Base-by-base conservation (phyloP, 306 rosid genomes). In the Alnus rubra region DNA sequence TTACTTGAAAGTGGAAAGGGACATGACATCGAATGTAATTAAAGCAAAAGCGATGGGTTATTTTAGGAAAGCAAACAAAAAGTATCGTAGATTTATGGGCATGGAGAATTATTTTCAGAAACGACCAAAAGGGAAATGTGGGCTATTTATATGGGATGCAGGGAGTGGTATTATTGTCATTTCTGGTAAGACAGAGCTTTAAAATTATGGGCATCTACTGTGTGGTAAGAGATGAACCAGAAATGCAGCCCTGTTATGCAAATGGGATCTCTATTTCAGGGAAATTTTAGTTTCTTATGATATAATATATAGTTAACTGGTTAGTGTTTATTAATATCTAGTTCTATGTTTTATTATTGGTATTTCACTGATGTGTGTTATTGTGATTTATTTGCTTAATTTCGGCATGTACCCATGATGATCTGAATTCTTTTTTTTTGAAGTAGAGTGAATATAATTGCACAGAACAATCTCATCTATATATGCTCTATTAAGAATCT, bases 371-470 rank as follows among this genome's bases (percentile, higher is more conserved):
- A 28, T 23, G 28, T 23, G 28, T 60, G 67, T 60, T 4, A 12
- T 28, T 28, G 67, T 60, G 35, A 60, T 60, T 53, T 60, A 60
- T 60, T 60, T 28, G 67, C 67, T 60, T 60, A 60, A 30, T 30
- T 60, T 16, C 4, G 16, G 67, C 35, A 60, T 10, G 35, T 60
- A 30, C 39, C 67, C 31, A 31, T 60, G 67, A 60, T 30, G 67
- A 35, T 60, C 19, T 53, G 59, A 16, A 16, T 53, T 53, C 3
- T 53, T 1, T 53, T 16, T 59, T 59, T 58, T 59, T 16, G 13
- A 12, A 59, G 33, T 30, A 59, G 9, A 2, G 50, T 16, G 19
- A 53, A 14, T 53, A 15, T 53, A 53, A 53, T 1, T 16, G n/a
- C 58, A 53, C n/a, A 53, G 58, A 53, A 18, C 8, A 53, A 53